Evolutionary conservation across 306 rosid species (phyloP).

Genomic region (Vigna radiata): DNA sequence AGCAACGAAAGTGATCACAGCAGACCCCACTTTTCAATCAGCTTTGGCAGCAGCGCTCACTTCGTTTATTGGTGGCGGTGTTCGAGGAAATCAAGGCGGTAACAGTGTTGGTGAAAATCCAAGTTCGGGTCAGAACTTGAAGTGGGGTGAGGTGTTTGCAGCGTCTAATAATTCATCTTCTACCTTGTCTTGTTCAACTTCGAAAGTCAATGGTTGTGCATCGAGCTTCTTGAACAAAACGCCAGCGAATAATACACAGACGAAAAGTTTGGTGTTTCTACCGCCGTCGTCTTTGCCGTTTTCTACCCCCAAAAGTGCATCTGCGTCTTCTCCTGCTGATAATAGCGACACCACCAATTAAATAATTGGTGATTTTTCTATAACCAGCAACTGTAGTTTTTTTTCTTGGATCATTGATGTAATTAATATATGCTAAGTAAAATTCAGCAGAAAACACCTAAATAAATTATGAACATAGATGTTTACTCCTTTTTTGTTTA

Average conservation of each 20-base stretch:
- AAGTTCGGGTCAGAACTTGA: constrained; percentile 46
- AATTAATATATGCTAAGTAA: constrained; percentile 31
- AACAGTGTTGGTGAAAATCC: constrained; percentile 44
- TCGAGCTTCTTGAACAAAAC: constrained; percentile 66
- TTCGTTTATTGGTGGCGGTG: constrained; percentile 64
- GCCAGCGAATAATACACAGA: constrained; percentile 39
- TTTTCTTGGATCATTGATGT: constrained; percentile 30
- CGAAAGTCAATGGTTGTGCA: constrained; percentile 56
- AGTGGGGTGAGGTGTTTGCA: constrained; percentile 57
- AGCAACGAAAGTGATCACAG: constrained; percentile 85
- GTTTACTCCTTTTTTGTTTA: background rate
- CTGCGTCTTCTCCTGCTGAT: constrained; percentile 57
- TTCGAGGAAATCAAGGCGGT: constrained; percentile 38
- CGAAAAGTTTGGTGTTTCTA: constrained; percentile 51
- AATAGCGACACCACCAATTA: constrained; percentile 49
- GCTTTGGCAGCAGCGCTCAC: constrained; percentile 81
- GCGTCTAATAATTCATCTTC: constrained; percentile 18
- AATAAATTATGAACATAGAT: constrained; percentile 5
- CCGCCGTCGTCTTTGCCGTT: constrained; percentile 68
- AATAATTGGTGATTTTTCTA: background rate
- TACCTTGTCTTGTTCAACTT: constrained; percentile 41
- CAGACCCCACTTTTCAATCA: constrained; percentile 87
- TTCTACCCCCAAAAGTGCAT: constrained; percentile 65
- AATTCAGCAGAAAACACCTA: background rate
- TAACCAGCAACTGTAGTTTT: background rate